Base-by-base conservation (phyloP, 1,139 yeast genomes). In the Lodderomyces margitis region DNA sequence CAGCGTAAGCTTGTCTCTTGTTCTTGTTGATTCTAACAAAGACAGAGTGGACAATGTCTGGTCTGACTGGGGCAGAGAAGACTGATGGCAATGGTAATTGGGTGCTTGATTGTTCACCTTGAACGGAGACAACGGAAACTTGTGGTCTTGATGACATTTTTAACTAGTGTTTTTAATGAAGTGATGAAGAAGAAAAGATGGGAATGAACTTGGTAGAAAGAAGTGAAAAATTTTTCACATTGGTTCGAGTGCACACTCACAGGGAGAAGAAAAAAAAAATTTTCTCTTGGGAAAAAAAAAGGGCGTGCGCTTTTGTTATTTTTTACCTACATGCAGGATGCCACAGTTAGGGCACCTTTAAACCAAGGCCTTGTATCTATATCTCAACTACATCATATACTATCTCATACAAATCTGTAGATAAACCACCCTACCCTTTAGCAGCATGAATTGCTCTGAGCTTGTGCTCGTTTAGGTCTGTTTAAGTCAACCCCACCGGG, bases 1-100 rank as follows among this genome's bases (percentile, higher is more conserved):
- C 98, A 70, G 98, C 97, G 85, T 92, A 92, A 74, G 98, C 97
- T 81, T 92, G 98, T 81, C 98, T 91, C 91, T 91, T 91, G 96
- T 92, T 92, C 92, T 92, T 92, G 94, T 91, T 92, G 63, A 92
- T 91, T 74, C 92, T 87, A 70, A 92, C 88, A 83, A 89, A 92
- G 62, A 92, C 98, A 70, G 96, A 78, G 91, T 91, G 98, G 70
- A 92, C 97, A 68, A 92, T 80, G 74, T 92, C 99, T 70, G 97
- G 94, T 83, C 99, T 92, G 81, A 92, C 94, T 75, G 99, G 99
- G 68, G 98, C 97, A 75, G 89, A 75, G 87, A 92, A 92, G 68
- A 92, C 97, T 68, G 96, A 95, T 79, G 99, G 98, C 68, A 92
- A 81, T 64, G 96, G 89, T 61, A 91, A 78, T 64, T 91, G 81